Evolutionary conservation across 2,329 filamentous ascomycete species (phyloP).

Genomic region (Monosporascus cannonballus): DNA sequence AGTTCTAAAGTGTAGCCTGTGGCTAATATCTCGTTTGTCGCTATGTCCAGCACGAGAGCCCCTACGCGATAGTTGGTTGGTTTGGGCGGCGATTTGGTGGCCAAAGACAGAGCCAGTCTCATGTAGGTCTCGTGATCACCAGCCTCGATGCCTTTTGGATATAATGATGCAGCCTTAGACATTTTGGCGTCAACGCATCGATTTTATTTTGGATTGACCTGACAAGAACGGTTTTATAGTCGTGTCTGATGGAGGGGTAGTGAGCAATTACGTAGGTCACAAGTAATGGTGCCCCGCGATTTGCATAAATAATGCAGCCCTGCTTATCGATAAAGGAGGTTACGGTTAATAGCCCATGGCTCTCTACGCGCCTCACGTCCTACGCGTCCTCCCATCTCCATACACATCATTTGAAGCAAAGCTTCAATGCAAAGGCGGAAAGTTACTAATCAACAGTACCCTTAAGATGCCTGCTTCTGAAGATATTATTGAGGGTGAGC

Average conservation of each 20-base stretch:
- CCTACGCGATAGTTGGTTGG: conserved; percentile 93
- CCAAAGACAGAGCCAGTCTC: conserved; percentile 66
- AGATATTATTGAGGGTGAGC: conserved; percentile 49
- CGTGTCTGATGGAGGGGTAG: too few species aligned
- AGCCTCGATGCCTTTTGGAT: conserved; percentile 18
- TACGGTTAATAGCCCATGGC: background rate
- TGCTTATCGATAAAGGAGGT: conserved; percentile 11
- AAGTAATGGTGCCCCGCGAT: background rate
- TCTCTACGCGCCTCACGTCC: conserved; percentile 14
- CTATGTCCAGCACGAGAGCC: conserved; percentile 67
- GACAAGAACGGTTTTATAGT: too few species aligned
- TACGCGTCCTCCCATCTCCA: background rate
- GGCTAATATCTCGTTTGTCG: conserved; percentile 56
- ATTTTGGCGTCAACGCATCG: conserved; percentile 8
- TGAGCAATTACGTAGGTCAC: too few species aligned
- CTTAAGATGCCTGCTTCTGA: conserved; percentile 41
- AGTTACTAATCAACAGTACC: background rate
- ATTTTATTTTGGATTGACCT: background rate
- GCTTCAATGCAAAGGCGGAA: background rate
- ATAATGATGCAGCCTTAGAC: conserved; percentile 4
- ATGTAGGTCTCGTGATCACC: conserved; percentile 50
- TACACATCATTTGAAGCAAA: background rate
- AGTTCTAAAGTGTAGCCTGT: conserved; percentile 90
- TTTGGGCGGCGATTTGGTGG: conserved; percentile 73
- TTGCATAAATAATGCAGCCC: background rate